Evolutionary conservation across 768 basidiomycete species (phyloP).

Genomic region (Hypholoma fasciculare): DNA sequence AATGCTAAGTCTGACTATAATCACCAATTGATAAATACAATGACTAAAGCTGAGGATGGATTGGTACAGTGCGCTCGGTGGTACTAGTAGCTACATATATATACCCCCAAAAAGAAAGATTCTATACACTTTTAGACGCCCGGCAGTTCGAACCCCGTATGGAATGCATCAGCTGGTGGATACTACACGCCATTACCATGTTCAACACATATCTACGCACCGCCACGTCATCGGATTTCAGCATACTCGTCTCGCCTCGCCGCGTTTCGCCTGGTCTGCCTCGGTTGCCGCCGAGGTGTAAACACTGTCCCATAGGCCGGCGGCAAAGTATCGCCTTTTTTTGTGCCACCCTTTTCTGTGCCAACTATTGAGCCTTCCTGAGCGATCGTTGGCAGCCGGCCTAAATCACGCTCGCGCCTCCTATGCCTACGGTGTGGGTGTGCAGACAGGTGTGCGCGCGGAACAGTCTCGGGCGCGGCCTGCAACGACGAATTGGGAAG

Average conservation of each 20-base stretch:
- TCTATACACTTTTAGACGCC: too few relatives aligned
- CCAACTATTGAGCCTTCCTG: not conserved
- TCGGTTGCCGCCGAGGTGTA: not conserved
- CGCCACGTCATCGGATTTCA: slow-evolving; percentile 2
- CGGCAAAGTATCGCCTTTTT: not conserved
- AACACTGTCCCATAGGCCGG: not conserved
- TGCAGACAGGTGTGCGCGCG: not conserved
- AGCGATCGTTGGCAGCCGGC: not conserved
- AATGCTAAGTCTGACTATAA: too few relatives aligned
- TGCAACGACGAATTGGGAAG: not conserved
- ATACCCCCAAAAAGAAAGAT: too few relatives aligned
- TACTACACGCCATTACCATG: too few relatives aligned
- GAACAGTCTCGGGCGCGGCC: not conserved
- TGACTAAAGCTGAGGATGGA: too few relatives aligned
- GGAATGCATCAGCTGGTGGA: too few relatives aligned
- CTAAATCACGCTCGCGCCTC: not conserved
- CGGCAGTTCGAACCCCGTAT: too few relatives aligned
- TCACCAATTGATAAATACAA: too few relatives aligned
- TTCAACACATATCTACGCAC: not conserved
- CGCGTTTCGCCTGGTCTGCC: not conserved
- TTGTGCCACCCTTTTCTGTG: not conserved
- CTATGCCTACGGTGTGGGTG: not conserved
- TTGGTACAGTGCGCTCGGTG: too few relatives aligned
- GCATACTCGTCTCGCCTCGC: not conserved
- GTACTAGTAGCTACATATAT: too few relatives aligned